Percentiles rank a stretch among this genome's conserved stretches.
Conservation (phyloP, 306 rosid species). For the Pterocarpus macrocarpus region DNA sequence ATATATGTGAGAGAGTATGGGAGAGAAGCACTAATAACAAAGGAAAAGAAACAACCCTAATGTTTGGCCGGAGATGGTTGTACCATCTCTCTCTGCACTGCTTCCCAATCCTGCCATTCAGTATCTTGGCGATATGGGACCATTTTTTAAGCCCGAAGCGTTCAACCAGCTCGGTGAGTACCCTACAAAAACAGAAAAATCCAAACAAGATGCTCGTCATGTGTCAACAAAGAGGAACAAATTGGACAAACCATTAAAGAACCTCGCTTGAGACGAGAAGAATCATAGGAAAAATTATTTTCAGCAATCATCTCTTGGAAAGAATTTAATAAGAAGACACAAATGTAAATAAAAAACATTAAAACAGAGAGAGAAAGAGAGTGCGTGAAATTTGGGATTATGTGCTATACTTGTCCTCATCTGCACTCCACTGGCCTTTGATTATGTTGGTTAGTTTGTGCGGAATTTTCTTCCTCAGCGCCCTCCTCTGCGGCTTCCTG, state of each 20-base stretch:
- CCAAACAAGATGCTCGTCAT: not conserved
- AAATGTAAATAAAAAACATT: not conserved
- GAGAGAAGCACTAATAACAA: not conserved
- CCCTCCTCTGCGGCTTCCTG: not conserved
- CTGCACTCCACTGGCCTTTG: constrained; percentile 77
- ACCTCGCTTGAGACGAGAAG: not conserved
- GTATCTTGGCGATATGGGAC: constrained; percentile 63
- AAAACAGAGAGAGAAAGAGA: not conserved
- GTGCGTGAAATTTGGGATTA: not conserved
- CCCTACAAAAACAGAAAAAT: constrained; percentile 51
- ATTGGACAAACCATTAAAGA: not conserved
- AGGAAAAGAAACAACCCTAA: constrained; percentile 58
- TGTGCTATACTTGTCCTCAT: constrained; percentile 66
- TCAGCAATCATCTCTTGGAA: not conserved
- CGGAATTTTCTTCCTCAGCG: constrained; percentile 29
- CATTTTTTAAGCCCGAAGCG: constrained; percentile 67
- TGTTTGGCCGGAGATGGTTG: constrained; percentile 79
- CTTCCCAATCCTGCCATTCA: constrained; percentile 77
- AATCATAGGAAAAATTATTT: not conserved
- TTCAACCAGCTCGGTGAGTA: constrained; percentile 56
- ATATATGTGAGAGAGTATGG: not conserved
- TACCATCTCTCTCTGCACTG: constrained; percentile 95
- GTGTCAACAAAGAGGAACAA: not conserved
- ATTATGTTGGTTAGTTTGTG: constrained; percentile 31
- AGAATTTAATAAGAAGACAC: not conserved